Conservation (phyloP, 257 asterid species). For the Jasminum sambac region DNA sequence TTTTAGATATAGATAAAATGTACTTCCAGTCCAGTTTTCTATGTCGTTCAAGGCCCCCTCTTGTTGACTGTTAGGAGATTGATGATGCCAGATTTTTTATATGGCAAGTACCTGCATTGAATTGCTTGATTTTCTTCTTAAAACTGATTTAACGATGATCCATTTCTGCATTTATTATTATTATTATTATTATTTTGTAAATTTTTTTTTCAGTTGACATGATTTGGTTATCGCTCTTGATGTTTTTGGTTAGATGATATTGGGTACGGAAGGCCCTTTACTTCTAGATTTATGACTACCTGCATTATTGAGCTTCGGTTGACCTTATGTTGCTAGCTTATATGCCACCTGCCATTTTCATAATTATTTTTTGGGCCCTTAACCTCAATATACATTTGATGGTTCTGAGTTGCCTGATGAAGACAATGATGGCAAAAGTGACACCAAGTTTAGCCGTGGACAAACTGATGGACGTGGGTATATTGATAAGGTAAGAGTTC, state of each 20-base stretch:
- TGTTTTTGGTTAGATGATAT: constrained; percentile 9
- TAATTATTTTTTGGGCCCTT: constrained; percentile 46
- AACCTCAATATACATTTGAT: constrained; percentile 50
- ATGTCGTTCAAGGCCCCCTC: not conserved
- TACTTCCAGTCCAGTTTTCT: constrained; percentile 3
- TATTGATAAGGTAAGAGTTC: constrained; percentile 66
- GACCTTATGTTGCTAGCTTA: constrained; percentile 9
- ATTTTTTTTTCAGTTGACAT: constrained; percentile 8
- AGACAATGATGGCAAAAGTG: constrained; percentile 46
- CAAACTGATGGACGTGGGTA: constrained; percentile 67
- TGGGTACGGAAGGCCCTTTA: constrained; percentile 9
- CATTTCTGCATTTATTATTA: not conserved
- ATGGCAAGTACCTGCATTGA: constrained; percentile 11
- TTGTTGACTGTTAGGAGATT: not conserved
- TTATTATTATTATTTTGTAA: no score
- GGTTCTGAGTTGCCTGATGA: constrained; percentile 67
- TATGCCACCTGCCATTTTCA: constrained; percentile 18
- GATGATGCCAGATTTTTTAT: not conserved
- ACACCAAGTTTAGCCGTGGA: constrained; percentile 44
- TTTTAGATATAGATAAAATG: constrained; percentile 6
- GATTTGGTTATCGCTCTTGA: constrained; percentile 17
- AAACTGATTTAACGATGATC: not conserved
- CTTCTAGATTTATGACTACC: constrained; percentile 4
- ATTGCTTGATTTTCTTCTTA: constrained; percentile 5
- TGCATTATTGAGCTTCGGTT: not conserved